phyloP scores from a whole-genome alignment of 1,139 yeast genomes.

The Magnusiomyces fungicola region DNA sequence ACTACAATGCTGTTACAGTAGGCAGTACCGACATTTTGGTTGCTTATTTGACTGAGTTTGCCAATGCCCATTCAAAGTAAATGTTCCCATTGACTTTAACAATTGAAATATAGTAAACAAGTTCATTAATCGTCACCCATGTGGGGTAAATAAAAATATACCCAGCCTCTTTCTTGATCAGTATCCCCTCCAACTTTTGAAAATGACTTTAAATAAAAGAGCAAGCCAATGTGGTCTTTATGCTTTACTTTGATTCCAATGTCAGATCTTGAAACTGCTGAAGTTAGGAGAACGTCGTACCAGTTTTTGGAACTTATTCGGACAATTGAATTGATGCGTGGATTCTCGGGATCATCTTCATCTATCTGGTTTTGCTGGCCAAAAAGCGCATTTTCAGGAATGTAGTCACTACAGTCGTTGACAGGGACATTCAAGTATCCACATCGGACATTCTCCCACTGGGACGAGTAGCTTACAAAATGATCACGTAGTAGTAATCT shows the following conservation, averaged over 20 bases:
- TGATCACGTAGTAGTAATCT: not conserved
- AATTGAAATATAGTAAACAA: not conserved
- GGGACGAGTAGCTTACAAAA: not conserved
- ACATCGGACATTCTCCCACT: not conserved
- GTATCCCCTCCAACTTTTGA: not conserved
- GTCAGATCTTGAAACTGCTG: too few species aligned
- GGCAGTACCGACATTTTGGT: constrained; percentile 56
- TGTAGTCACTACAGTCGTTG: not conserved
- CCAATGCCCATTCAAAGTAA: too few species aligned
- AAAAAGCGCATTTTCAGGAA: not conserved
- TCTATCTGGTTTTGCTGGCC: too few species aligned
- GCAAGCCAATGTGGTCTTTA: not conserved
- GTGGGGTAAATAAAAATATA: not conserved
- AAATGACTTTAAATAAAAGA: not conserved
- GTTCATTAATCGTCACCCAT: not conserved
- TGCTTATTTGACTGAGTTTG: constrained; percentile 58
- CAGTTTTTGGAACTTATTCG: not conserved
- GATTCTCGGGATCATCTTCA: too few species aligned
- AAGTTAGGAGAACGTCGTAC: not conserved
- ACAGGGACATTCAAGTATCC: not conserved
- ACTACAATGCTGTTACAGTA: constrained; percentile 72
- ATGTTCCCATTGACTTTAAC: too few species aligned
- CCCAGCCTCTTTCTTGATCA: not conserved
- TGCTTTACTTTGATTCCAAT: not conserved
- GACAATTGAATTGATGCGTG: not conserved